Evolutionary conservation across 305 asterid genomes (phyloP).

Genomic region (Fraxinus sp.): DNA sequence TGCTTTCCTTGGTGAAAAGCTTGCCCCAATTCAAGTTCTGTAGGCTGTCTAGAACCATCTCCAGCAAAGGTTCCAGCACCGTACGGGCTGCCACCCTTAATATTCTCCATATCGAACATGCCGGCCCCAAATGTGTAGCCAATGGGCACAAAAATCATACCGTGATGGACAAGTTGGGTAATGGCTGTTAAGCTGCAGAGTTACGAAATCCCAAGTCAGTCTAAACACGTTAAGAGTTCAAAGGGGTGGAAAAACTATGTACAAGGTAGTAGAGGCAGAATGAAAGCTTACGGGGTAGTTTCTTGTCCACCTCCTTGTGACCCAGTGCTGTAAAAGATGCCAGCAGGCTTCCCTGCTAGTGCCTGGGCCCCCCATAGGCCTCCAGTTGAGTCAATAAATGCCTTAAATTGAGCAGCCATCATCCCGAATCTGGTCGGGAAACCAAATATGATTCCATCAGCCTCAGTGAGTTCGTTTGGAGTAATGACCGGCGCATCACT

Average conservation of each 20-base stretch:
- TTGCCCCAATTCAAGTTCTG: constrained; percentile 55
- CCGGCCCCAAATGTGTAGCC: constrained; percentile 80
- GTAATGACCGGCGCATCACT: constrained; percentile 58
- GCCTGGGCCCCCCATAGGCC: constrained; percentile 63
- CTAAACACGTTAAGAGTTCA: not conserved
- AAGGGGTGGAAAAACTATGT: not conserved
- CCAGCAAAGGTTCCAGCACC: constrained; percentile 88
- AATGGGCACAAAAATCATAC: constrained; percentile 80
- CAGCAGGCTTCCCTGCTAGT: constrained; percentile 80
- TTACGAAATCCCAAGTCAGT: not conserved
- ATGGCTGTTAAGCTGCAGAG: constrained; percentile 72
- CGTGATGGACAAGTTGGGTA: constrained; percentile 80
- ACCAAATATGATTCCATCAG: constrained; percentile 71
- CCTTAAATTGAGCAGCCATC: constrained; percentile 82
- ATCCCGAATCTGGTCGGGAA: constrained; percentile 84
- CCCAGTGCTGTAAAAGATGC: constrained; percentile 66
- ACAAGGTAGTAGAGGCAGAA: not conserved
- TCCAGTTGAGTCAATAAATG: constrained; percentile 73
- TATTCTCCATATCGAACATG: constrained; percentile 68
- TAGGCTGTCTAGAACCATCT: constrained; percentile 76
- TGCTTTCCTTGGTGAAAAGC: constrained; percentile 83
- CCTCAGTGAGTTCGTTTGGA: constrained; percentile 58
- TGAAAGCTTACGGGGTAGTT: constrained; percentile 60
- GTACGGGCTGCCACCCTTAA: constrained; percentile 83
- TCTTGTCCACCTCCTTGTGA: constrained; percentile 84